Percentiles rank a stretch among this genome's conserved stretches.
Conservation (phyloP, 1,284 basidiomycete genomes). For the Sporisorium exsertum region DNA sequence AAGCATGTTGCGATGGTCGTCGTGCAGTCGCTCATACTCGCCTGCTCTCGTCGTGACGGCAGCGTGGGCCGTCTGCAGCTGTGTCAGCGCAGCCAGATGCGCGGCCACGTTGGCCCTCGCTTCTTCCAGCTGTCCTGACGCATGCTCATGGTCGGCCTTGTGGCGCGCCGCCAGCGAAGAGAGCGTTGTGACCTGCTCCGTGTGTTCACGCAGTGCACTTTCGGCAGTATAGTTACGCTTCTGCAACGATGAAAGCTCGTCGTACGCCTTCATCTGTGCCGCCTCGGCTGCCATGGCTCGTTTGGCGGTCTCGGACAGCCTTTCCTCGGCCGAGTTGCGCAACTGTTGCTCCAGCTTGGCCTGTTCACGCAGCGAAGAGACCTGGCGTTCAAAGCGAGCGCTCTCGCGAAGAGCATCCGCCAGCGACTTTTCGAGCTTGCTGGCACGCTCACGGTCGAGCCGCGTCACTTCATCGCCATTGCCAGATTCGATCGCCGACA, state of each 20-base stretch:
- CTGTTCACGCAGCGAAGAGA: conserved; percentile 70
- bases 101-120: conserved; percentile 75
- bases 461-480: conserved; percentile 76
- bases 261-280: conserved; percentile 78
- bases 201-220: conserved; percentile 80
- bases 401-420: conserved; percentile 80
- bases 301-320: conserved; percentile 81
- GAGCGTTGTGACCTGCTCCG: conserved; percentile 80
- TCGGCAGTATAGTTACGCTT: conserved; percentile 77
- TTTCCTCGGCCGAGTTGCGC: conserved; percentile 82
- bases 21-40: conserved; percentile 82
- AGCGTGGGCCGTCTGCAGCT: conserved; percentile 82
- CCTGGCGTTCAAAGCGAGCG: conserved; percentile 78
- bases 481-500: conserved; percentile 83
- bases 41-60: conserved; percentile 81
- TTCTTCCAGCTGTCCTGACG: conserved; percentile 80
- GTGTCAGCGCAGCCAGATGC: conserved; percentile 86
- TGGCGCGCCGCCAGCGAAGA: conserved; percentile 81
- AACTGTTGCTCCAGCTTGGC: conserved; percentile 74
- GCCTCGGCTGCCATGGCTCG: conserved; percentile 87
- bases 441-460: conserved; percentile 83
- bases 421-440: conserved; percentile 84
- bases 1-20: conserved; percentile 59
- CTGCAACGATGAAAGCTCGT: conserved; percentile 81
- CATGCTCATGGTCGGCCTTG: conserved; percentile 80